Percentiles rank a stretch among this genome's conserved stretches.
phyloP scores from a whole-genome alignment of 768 basidiomycete species.

The Crassisporium funariophilum region DNA sequence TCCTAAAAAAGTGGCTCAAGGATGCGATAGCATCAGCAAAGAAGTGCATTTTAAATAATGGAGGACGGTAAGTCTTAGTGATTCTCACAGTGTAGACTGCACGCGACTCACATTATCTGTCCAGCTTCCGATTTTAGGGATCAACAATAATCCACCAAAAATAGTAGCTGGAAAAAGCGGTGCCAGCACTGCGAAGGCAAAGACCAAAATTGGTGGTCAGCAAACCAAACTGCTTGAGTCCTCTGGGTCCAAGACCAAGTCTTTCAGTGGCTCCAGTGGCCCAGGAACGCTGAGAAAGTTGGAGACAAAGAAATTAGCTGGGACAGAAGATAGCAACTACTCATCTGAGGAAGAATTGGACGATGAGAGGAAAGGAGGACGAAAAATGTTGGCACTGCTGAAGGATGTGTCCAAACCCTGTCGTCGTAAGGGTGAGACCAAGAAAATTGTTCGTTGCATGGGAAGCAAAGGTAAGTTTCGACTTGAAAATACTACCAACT shows the following conservation, averaged over 20 bases:
- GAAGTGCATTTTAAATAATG: too few species aligned
- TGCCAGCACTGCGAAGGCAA: neutral
- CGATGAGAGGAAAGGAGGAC: slow-evolving; percentile 1
- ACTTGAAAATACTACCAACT: too few species aligned
- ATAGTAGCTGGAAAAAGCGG: too few species aligned
- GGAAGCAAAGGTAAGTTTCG: neutral
- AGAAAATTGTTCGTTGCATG: slow-evolving; percentile 2
- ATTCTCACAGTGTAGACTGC: neutral
- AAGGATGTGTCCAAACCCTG: slow-evolving; percentile 1
- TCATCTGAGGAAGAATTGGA: neutral
- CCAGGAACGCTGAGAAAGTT: neutral
- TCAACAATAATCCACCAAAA: neutral
- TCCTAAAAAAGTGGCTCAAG: too few species aligned
- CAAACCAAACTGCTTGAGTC: neutral
- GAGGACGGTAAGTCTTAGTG: neutral
- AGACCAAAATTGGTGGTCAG: neutral
- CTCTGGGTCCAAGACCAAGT: neutral
- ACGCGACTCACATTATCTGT: neutral
- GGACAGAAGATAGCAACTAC: slow-evolving; percentile 1
- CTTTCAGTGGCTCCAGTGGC: neutral
- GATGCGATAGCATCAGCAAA: too few species aligned
- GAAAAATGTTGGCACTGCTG: slow-evolving; percentile 2
- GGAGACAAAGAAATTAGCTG: neutral
- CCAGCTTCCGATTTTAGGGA: neutral
- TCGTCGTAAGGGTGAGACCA: neutral